Evolutionary conservation across 2,329 filamentous ascomycete species (phyloP).

Genomic region (Rhynchosporium agropyri): DNA sequence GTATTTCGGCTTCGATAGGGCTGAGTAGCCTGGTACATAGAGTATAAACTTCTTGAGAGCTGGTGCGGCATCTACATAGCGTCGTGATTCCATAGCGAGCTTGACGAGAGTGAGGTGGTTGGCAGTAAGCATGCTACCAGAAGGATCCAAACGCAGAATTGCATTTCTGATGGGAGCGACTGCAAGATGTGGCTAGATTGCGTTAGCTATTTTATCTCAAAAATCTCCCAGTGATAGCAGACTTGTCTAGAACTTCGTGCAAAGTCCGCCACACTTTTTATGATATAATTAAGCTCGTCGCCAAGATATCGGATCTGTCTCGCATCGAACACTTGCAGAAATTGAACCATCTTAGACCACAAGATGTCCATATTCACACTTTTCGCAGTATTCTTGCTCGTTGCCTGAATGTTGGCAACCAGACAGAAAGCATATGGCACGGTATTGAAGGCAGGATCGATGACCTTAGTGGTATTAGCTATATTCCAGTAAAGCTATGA

Average conservation of each 20-base stretch:
- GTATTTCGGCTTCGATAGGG: slow-evolving; percentile 42
- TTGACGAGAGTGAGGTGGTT: slow-evolving; percentile 61
- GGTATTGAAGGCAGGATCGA: slow-evolving; percentile 58
- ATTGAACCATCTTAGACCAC: slow-evolving; percentile 52
- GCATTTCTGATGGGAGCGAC: slow-evolving; percentile 46
- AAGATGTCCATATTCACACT: slow-evolving; percentile 40
- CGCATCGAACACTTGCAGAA: slow-evolving; percentile 50
- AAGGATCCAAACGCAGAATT: slow-evolving; percentile 67
- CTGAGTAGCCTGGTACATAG: slow-evolving; percentile 59
- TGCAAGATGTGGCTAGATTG: slow-evolving; percentile 33
- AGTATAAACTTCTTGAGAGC: slow-evolving; percentile 68
- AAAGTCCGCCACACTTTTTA: slow-evolving; percentile 44
- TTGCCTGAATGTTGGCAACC: slow-evolving; percentile 48
- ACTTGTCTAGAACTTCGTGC: slow-evolving; percentile 34
- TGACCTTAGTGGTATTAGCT: slow-evolving; percentile 33
- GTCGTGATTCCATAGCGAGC: slow-evolving; percentile 57
- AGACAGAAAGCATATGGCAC: slow-evolving; percentile 61
- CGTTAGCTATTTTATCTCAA: slow-evolving; percentile 22
- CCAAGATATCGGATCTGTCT: slow-evolving; percentile 58
- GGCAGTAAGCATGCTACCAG: slow-evolving; percentile 66
- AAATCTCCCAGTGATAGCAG: slow-evolving; percentile 12
- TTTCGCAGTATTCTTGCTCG: slow-evolving; percentile 41
- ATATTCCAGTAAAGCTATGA: background rate
- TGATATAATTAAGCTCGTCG: slow-evolving; percentile 49
- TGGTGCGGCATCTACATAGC: slow-evolving; percentile 57